phyloP scores from a whole-genome alignment of 768 basidiomycete genomes.

The Nidularia pulvinata region DNA sequence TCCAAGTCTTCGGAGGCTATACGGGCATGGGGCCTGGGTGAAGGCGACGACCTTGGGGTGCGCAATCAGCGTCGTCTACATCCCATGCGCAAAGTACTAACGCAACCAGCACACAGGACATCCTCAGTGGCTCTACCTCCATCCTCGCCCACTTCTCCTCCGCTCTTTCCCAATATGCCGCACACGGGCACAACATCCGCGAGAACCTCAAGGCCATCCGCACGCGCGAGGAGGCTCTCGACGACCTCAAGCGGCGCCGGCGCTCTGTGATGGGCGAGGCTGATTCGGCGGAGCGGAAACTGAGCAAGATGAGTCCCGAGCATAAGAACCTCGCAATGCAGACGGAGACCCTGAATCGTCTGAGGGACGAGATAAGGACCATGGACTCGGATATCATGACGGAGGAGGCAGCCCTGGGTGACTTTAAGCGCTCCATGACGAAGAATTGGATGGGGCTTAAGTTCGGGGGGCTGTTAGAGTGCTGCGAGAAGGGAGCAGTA shows the following conservation, averaged over 20 bases:
- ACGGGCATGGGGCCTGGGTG: slow-evolving; percentile 71
- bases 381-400: slow-evolving; percentile 85
- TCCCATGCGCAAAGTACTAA: too few relatives aligned
- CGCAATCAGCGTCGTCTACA: slow-evolving; percentile 13
- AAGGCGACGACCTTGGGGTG: slow-evolving; percentile 84
- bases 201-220: slow-evolving; percentile 82
- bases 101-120: slow-evolving; percentile 48
- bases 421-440: slow-evolving; percentile 77
- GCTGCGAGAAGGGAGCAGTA: slow-evolving; percentile 76
- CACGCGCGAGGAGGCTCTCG: slow-evolving; percentile 81
- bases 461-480: slow-evolving; percentile 86
- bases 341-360: slow-evolving; percentile 65
- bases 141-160: slow-evolving; percentile 67
- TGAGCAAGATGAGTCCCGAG: slow-evolving; percentile 87
- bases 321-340: slow-evolving; percentile 82
- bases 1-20: slow-evolving; percentile 73
- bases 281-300: slow-evolving; percentile 85
- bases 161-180: slow-evolving; percentile 69
- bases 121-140: slow-evolving; percentile 66
- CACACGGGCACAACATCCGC: slow-evolving; percentile 69
- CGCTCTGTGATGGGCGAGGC: slow-evolving; percentile 68
- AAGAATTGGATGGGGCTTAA: slow-evolving; percentile 79
- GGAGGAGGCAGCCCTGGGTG: slow-evolving; percentile 79
- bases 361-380: slow-evolving; percentile 74
- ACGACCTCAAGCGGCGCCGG: slow-evolving; percentile 72